Conservation (phyloP, 768 basidiomycete genomes). For the Macrolepiota albuminosa region DNA sequence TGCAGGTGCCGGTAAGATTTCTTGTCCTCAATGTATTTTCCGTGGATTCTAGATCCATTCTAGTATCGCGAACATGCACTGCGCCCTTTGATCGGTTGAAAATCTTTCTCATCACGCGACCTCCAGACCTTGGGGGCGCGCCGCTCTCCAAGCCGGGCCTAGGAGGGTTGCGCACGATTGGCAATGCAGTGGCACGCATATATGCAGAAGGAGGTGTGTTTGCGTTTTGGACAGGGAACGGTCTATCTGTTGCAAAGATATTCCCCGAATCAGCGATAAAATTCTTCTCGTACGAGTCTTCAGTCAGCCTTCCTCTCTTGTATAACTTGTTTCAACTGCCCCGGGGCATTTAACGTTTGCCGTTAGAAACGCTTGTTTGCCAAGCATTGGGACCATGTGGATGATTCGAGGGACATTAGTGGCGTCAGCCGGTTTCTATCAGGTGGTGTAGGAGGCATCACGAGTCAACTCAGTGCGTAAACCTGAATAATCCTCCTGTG, state of each 20-base stretch:
- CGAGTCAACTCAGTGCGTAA: conserved; percentile 80
- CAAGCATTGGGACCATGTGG: conserved; percentile 84
- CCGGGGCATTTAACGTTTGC: conserved; percentile 2
- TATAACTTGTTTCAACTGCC: not conserved
- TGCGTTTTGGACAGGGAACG: conserved; percentile 98
- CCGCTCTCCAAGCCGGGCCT: conserved; percentile 38
- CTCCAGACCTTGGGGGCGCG: conserved; percentile 65
- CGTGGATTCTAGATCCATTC: conserved; percentile 35
- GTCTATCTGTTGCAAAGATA: conserved; percentile 90
- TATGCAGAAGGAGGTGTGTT: conserved; percentile 86
- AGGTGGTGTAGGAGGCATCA: conserved; percentile 94
- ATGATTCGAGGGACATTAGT: conserved; percentile 85
- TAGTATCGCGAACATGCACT: conserved; percentile 94
- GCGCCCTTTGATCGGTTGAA: conserved; percentile 97
- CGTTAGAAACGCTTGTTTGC: conserved; percentile 91
- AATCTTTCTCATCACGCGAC: conserved; percentile 90
- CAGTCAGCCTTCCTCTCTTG: conserved; percentile 44
- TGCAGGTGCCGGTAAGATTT: conserved; percentile 79
- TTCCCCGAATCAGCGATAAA: conserved; percentile 99
- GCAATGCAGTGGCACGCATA: conserved; percentile 70
- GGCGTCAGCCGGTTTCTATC: conserved; percentile 91
- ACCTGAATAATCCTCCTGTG: conserved; percentile 3
- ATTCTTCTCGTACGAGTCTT: conserved; percentile 92
- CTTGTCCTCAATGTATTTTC: conserved; percentile 16
- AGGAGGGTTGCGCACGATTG: conserved; percentile 61